Evolutionary conservation across 257 asterid genomes (phyloP).

Genomic region (Jacaranda copaia): DNA sequence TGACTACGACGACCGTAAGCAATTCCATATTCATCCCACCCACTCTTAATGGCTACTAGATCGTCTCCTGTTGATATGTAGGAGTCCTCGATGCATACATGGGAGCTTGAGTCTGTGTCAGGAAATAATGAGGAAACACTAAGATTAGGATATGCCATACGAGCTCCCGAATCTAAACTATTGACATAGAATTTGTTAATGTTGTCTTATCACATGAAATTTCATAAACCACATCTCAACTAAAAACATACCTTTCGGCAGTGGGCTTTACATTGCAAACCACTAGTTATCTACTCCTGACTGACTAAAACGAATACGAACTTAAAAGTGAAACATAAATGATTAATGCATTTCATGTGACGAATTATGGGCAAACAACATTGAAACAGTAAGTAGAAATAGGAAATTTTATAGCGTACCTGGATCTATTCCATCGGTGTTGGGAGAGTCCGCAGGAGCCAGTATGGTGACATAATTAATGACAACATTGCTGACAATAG

Average conservation of each 20-base stretch:
- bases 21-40: constrained; percentile 78
- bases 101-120: constrained; percentile 77
- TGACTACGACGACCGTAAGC: constrained; percentile 54
- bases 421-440: constrained; percentile 81
- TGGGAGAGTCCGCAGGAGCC: constrained; percentile 73
- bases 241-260: background rate
- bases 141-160: background rate
- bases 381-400: background rate
- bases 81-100: constrained; percentile 69
- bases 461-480: constrained; percentile 57
- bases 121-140: background rate
- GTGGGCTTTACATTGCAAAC: background rate
- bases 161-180: background rate
- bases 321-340: background rate
- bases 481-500: constrained; percentile 56
- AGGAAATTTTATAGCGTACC: constrained; percentile 41
- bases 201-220: background rate
- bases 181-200: background rate
- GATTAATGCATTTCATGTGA: constrained; percentile 5
- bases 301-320: background rate
- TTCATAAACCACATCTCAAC: background rate
- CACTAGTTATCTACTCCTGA: background rate
- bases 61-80: constrained; percentile 69
- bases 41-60: constrained; percentile 62
- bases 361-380: background rate